Conservation (phyloP, 73 alveolate species). For the Durusdinium trenchii region DNA sequence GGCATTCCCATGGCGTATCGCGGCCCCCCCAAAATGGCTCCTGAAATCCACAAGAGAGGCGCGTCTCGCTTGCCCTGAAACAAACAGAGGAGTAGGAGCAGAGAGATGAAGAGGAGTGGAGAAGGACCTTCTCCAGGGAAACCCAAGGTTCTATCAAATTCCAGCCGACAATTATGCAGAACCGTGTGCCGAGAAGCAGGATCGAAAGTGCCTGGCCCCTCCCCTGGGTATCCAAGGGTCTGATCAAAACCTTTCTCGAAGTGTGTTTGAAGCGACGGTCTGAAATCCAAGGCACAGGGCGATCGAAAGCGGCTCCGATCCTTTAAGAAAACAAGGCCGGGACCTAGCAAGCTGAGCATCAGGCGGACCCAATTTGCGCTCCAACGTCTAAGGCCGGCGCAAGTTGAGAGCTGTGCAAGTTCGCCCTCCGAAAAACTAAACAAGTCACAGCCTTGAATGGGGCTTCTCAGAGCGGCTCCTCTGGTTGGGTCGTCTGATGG, state of each 20-base stretch:
- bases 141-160: background rate
- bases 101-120: background rate
- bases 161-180: background rate
- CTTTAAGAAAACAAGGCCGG: background rate
- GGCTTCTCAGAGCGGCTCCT: background rate
- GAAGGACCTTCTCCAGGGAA: background rate
- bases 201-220: too few relatives aligned
- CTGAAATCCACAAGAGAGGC: background rate
- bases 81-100: background rate
- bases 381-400: background rate
- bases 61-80: background rate
- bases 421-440: background rate
- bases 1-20: background rate
- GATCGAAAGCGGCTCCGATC: background rate
- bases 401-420: background rate
- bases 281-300: background rate
- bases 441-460: background rate
- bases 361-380: background rate
- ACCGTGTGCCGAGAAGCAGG: too few relatives aligned
- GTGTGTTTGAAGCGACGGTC: too few relatives aligned
- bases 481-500: background rate
- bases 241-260: too few relatives aligned
- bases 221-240: too few relatives aligned
- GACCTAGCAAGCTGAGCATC: background rate
- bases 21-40: background rate